Percentiles rank a stretch among this genome's conserved stretches.
phyloP scores from a whole-genome alignment of 2,329 filamentous ascomycete genomes.

The Chaetomiaceae sp. region DNA sequence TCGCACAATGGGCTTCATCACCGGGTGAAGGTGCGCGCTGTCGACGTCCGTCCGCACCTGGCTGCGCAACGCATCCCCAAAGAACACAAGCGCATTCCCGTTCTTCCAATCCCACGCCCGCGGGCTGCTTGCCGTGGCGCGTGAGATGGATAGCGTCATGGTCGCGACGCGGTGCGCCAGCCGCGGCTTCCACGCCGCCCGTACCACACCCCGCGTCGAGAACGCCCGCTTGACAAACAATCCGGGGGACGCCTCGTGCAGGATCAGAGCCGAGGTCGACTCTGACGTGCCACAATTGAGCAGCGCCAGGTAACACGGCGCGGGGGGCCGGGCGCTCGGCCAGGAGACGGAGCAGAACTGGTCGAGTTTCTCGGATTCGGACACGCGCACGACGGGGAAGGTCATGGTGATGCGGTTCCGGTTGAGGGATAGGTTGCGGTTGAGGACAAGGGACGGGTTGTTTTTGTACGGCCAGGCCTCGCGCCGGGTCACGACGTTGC shows the following conservation, averaged over 20 bases:
- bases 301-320: background rate
- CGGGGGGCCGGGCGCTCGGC: background rate
- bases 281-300: background rate
- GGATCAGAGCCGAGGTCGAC: background rate
- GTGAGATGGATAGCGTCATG: background rate
- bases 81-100: background rate
- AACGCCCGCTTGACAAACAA: background rate
- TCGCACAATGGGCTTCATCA: background rate
- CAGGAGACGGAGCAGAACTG: background rate
- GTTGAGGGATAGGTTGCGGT: background rate
- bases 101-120: background rate
- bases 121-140: background rate
- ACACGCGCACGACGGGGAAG: background rate
- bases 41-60: background rate
- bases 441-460: background rate
- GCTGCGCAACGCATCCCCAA: background rate
- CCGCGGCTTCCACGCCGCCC: background rate
- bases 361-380: background rate
- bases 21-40: background rate
- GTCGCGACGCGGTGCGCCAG: background rate
- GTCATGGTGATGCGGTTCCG: background rate
- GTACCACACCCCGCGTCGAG: background rate
- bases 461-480: background rate
- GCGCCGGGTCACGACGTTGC: background rate
- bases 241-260: background rate